Conservation (phyloP, 768 basidiomycete genomes). For the Daedaleopsis nitida region DNA sequence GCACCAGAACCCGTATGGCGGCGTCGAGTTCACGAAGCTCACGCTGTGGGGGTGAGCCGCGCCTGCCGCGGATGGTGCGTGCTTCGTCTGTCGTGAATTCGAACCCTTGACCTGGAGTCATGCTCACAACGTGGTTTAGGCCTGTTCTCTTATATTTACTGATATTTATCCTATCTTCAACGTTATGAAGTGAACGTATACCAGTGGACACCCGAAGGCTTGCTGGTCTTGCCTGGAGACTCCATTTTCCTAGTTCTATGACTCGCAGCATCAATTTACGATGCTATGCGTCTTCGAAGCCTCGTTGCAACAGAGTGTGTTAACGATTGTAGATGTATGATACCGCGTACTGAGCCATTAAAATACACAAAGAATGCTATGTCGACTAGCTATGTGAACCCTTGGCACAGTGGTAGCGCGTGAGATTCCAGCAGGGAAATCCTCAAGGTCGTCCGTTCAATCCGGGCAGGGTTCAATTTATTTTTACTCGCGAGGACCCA, state of each 20-base stretch:
- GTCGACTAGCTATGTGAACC: no score
- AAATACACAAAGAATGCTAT: no score
- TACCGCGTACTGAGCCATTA: no score
- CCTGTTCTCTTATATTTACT: background rate
- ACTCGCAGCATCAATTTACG: no score
- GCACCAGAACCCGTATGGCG: slow-evolving; percentile 28
- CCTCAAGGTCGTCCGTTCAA: slow-evolving; percentile 29
- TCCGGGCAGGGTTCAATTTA: slow-evolving; percentile 26
- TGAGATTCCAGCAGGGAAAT: slow-evolving; percentile 22
- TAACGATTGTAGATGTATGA: no score
- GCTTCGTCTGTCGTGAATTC: background rate
- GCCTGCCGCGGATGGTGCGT: slow-evolving; percentile 7
- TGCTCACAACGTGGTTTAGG: background rate
- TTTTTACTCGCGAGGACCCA: background rate
- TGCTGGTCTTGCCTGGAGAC: no score
- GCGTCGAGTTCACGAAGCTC: slow-evolving; percentile 40
- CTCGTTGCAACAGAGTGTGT: no score
- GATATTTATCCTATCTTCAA: background rate
- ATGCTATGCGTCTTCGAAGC: no score
- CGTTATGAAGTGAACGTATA: background rate
- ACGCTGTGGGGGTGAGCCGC: slow-evolving; percentile 41
- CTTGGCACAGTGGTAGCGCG: slow-evolving; percentile 27
- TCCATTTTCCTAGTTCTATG: no score
- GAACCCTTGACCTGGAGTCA: background rate
- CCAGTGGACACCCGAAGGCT: no score